These are phyloP conservation scores for Hansenula sp. DNA, from an alignment of 1,139 yeast species.

Conservation along the genomic window DNA sequence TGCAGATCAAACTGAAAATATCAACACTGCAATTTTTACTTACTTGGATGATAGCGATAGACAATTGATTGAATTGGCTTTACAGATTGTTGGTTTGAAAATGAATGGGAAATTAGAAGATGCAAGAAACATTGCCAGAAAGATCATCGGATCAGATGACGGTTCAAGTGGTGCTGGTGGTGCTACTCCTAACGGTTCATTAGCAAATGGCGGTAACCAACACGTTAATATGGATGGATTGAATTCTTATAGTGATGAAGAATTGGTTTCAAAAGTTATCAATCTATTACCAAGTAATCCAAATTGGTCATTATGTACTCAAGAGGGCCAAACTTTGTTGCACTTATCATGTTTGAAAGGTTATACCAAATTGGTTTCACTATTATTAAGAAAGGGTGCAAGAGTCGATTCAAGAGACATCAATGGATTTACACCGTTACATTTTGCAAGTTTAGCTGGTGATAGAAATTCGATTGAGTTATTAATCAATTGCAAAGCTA, in stretches of 20 bases:
- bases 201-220: background rate
- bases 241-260: constrained; percentile 39
- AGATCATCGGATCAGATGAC: constrained; percentile 67
- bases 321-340: constrained; percentile 81
- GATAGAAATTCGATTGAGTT: constrained; percentile 33
- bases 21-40: constrained; percentile 53
- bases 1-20: constrained; percentile 8
- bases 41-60: constrained; percentile 91
- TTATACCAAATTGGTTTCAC: constrained; percentile 55
- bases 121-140: constrained; percentile 83
- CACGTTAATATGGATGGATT: constrained; percentile 3
- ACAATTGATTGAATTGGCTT: constrained; percentile 85
- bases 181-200: background rate
- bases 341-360: constrained; percentile 82
- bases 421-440: constrained; percentile 84
- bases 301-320: constrained; percentile 77
- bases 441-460: constrained; percentile 78
- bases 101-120: constrained; percentile 94
- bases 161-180: constrained; percentile 33
- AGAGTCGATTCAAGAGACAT: constrained; percentile 70
- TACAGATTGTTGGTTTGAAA: constrained; percentile 90
- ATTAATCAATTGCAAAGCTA: constrained; percentile 62
- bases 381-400: constrained; percentile 75
- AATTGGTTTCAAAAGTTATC: constrained; percentile 58
- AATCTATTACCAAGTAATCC: constrained; percentile 50